Conservation (phyloP, 345 rosid species). For the Brassica juncea region DNA sequence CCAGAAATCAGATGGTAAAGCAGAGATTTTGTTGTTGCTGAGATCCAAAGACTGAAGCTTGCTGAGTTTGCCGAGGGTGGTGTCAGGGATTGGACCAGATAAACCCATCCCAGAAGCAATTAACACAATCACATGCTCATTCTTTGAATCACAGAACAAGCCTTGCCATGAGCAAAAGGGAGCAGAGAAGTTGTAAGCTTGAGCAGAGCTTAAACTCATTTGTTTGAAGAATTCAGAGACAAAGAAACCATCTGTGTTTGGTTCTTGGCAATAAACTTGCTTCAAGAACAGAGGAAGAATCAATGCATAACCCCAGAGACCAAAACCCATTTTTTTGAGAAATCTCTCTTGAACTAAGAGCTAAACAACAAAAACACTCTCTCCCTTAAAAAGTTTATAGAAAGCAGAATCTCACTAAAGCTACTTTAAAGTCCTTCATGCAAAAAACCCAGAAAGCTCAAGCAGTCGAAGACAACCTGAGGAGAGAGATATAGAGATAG, state of each 20-base stretch:
- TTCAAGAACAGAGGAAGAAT: conserved; percentile 61
- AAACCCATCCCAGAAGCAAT: conserved; percentile 63
- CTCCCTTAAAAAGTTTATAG: background rate
- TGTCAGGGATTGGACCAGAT: conserved; percentile 77
- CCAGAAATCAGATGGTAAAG: conserved; percentile 88
- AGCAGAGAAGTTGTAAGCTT: conserved; percentile 51
- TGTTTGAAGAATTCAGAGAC: conserved; percentile 69
- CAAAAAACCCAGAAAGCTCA: conserved; percentile 18
- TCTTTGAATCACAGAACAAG: conserved; percentile 59
- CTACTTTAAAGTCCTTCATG: conserved; percentile 15
- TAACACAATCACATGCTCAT: conserved; percentile 52
- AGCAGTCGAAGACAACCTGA: conserved; percentile 20
- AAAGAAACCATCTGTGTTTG: conserved; percentile 83
- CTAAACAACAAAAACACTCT: background rate
- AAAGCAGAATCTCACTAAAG: conserved; percentile 31
- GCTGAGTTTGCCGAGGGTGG: conserved; percentile 84
- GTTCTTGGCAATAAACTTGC: conserved; percentile 57
- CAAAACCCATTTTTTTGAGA: conserved; percentile 59
- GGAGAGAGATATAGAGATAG: conserved; percentile 38
- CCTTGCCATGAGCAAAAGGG: conserved; percentile 76
- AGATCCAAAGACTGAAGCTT: conserved; percentile 78
- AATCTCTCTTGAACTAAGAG: background rate
- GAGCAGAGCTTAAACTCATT: conserved; percentile 52
- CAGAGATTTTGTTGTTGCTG: conserved; percentile 76
- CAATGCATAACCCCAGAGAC: conserved; percentile 51